Evolutionary conservation across 2,329 filamentous ascomycete genomes (phyloP), one percentile per base, ranked within the genome.

Genomic region (Grosmannia clavigera): DNA sequence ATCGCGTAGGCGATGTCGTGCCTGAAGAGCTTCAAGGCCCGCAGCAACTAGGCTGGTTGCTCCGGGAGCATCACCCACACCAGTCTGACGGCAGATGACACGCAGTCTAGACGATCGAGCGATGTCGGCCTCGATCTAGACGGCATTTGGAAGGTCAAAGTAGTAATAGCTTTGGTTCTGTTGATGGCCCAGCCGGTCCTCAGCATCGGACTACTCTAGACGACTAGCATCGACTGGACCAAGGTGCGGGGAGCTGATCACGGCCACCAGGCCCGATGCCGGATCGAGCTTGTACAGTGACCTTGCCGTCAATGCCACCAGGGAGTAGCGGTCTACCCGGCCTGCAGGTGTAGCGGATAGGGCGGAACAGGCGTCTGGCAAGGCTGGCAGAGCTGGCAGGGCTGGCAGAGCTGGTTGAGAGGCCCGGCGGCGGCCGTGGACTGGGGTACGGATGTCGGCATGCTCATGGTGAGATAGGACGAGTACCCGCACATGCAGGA

Each of bases 61-160:
- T 2, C 76, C 80, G 50, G 73, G 70, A 9, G 77, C 74, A 71
- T 87, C 85, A 0, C 79, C 81, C 2, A 79, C 79, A 2, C 84
- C 83, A 48, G 84, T 84, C 85, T 85, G 87, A 71, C 86, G 87
- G 68, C 87, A 87, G 35, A 88, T 64, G 0, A 85, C 85, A 0
- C 78, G 84, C 1, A 88, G 72, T 1, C 75, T 75, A 61, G 76
- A 75, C 43, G 74, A 71, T 55, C 76, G 78, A 55, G 78, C 83
- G 66, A 82, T 86, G 43, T 75, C 73, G 0, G 83, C 84, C 70
- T 88, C 88, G 66, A 79, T 75, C 59, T 73, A 69, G 19, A 87
- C 83, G 0, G 82, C 86, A 29, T 73, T 71, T 5, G 82, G 79
- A 38, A 81, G 82, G 65, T 88, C 85, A 64, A 87, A 86, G 11